Evolutionary conservation across 108 stramenopile genomes (phyloP).

Genomic region (Nitzschia sp.): DNA sequence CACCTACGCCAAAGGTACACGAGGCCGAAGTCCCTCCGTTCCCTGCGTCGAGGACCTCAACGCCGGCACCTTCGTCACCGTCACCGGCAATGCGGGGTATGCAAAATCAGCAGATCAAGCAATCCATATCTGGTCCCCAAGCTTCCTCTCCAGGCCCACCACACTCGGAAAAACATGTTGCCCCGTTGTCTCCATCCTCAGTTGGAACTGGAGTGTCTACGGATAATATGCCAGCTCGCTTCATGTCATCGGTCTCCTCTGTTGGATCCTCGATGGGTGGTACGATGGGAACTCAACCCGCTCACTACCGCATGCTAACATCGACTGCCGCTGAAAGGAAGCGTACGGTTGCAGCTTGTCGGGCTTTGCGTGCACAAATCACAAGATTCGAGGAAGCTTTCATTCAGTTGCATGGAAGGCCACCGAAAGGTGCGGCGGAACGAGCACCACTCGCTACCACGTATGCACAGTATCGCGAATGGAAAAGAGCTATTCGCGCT

Average conservation of each 20-base stretch:
- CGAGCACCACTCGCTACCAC: conserved; percentile 86
- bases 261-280: conserved; percentile 25
- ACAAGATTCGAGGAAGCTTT: conserved; percentile 89
- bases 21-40: neutral
- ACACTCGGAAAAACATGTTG: conserved; percentile 25
- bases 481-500: conserved; percentile 88
- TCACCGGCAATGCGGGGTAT: conserved; percentile 6
- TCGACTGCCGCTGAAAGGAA: conserved; percentile 86
- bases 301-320: conserved; percentile 81
- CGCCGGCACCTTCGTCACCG: too few species aligned
- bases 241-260: conserved; percentile 43
- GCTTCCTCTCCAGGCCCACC: conserved; percentile 26
- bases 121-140: conserved; percentile 13
- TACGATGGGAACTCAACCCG: conserved; percentile 31
- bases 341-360: conserved; percentile 85
- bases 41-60: conserved; percentile 12
- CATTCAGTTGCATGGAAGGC: conserved; percentile 68
- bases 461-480: conserved; percentile 87
- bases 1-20: conserved; percentile 22
- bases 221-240: conserved; percentile 42
- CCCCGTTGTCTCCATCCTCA: conserved; percentile 41
- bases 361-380: conserved; percentile 85
- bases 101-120: conserved; percentile 6
- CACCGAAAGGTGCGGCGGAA: conserved; percentile 82
- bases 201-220: conserved; percentile 39